Base-by-base conservation (phyloP, 2,329 filamentous ascomycete genomes). In the Aspergillus sp. region DNA sequence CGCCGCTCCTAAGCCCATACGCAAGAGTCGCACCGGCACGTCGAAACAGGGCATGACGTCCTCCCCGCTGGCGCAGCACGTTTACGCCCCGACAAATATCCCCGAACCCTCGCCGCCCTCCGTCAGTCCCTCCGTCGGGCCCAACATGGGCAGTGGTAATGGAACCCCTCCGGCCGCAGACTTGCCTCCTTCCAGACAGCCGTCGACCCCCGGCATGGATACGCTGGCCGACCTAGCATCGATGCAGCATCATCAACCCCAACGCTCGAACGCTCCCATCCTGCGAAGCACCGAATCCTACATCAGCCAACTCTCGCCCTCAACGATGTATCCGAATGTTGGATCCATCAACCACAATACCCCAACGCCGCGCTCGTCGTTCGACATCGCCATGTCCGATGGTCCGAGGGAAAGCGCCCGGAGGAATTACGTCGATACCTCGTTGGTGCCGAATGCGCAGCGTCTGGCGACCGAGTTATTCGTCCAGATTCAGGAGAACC, bases 161-260 rank as follows among this genome's bases (percentile, higher is more conserved):
- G 76, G 71, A 50, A 77, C 77, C 32, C 71, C 76, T 3, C 70
- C 73, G 18, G 69, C 71, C 18, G 66, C 68, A 45, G 72, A 75
- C 7, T 67, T 72, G 36, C 69, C 70, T 49, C 66, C 73, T n/a
- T 68, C 73, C 22, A 71, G 77, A 62, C 75, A 78, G 45, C 71
- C 76, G 2, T 78, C 80, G 12, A 80, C 78, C 4, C 74, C 77
- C 2, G 78, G 77, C n/a, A 80, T 82, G 73, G 80, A 81, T 62
- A 77, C 77, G n/a, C 67, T 81, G 56, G 78, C 78, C 29, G 80
- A 82, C 61, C 67, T 80, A 31, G 78, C 79, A 42, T 77, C 78
- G 14, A 78, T 80, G 73, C 79, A 81, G 67, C 77, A 77, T 56
- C 78, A 79, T 55, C 77, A 80, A 58, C 73, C 76, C 7, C 72